Base-by-base conservation (phyloP, 2,329 filamentous ascomycete species). In the Penicillium sp. region DNA sequence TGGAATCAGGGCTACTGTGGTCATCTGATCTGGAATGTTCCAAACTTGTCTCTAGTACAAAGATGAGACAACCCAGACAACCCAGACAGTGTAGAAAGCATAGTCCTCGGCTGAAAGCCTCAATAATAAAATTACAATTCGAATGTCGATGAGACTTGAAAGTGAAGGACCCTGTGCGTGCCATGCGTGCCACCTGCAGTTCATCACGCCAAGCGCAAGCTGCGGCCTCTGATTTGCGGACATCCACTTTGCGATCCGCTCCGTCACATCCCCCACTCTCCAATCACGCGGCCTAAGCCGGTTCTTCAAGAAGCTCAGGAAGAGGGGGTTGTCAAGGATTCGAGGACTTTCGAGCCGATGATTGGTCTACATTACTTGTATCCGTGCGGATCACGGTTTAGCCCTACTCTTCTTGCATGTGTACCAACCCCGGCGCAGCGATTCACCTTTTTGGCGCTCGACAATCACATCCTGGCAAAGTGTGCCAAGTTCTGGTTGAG, bases 131-230 rank as follows among this genome's bases (percentile, higher is more conserved):
- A 29, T 17, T 13, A 51, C 53, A 50, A 56, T 53, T 42, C 19
- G 40, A 54, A 49, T 53, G 45, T 57, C 17, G 9, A 45, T 52
- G 49, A 56, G 53, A 48, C 50, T 46, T 29, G 38, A 43, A 10
- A 32, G 17, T 31, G 12, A 38, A 24, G 21, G 22, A 24, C 45
- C 43, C 45, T 46, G 48, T 53, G 57, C 22, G 57, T 56, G 53
- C 57, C 34, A 49, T 43, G 40, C 28, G 19, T 32, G 28, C 52
- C 22, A 49, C 39, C 52, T 59, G 58, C 58, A 60, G 45, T 51
- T 56, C 53, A 48, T 61, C 58, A 61, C 58, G 54, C 58, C 54
- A 53, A 60, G 52, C 13, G 32, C n/a, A 26, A 29, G 15, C 19
- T 17, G 7, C 15, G 47, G 26, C 24, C 37, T 40, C 35, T 61